These are phyloP conservation scores for Russula vinacea DNA, from an alignment of 768 basidiomycete genomes.

Conservation along the genomic window DNA sequence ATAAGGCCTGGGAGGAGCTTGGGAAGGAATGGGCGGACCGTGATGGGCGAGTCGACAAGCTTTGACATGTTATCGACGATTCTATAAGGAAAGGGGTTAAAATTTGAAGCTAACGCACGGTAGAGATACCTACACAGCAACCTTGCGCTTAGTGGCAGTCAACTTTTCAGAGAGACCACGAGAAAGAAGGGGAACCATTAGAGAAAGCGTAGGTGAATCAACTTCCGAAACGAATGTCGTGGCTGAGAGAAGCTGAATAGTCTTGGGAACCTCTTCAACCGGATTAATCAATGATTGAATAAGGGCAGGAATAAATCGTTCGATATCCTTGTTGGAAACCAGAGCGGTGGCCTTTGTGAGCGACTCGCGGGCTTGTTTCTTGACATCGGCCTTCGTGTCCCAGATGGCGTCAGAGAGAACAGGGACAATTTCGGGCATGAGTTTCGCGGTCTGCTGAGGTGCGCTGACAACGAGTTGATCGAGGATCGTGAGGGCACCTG, in stretches of 20 bases:
- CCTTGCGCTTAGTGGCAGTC: conserved; percentile 95
- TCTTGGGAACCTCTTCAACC: conserved; percentile 97
- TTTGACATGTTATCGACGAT: conserved; percentile 99
- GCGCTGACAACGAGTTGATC: conserved; percentile 85
- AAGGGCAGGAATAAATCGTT: conserved; percentile 95
- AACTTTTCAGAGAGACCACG: conserved; percentile 94
- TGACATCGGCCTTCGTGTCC: conserved; percentile 98
- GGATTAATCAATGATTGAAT: conserved; percentile 98
- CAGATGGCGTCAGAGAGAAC: conserved; percentile 94
- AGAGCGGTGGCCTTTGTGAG: conserved; percentile 92
- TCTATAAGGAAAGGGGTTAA: conserved; percentile 41
- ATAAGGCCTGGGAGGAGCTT: conserved; percentile 92
- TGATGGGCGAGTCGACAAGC: conserved; percentile 91
- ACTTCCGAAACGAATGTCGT: conserved; percentile 99
- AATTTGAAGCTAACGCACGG: conserved; percentile 9
- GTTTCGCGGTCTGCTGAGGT: conserved; percentile 76
- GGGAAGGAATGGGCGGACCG: conserved; percentile 95
- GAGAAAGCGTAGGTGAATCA: conserved; percentile 92
- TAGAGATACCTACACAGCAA: conserved; percentile 74
- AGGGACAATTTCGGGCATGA: conserved; percentile 93
- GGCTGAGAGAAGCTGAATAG: conserved; percentile 91
- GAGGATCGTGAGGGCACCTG: conserved; percentile 74
- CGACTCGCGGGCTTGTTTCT: conserved; percentile 95
- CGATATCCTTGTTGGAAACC: conserved; percentile 97
- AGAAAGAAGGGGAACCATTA: conserved; percentile 94